Base-by-base conservation (phyloP, 352 stramenopile species). In the Aphanomyces astaci region DNA sequence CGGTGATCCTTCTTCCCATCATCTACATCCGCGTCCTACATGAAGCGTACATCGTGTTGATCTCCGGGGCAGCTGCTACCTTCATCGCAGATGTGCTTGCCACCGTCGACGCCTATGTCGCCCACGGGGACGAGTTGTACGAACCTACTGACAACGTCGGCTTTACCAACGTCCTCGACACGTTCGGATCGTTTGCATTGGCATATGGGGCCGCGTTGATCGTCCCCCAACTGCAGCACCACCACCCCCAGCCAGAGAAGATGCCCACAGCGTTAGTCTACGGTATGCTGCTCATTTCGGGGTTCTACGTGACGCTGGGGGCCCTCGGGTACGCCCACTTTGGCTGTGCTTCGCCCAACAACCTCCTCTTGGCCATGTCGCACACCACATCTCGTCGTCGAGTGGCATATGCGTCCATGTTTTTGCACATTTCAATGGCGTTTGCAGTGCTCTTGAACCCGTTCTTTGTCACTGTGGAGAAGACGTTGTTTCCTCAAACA, bases 151-250 rank as follows among this genome's bases (percentile, higher is more conserved):
- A 87, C 72, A 85, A 77, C 1, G 72, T 87, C 27, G 53, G 78
- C 56, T 60, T 65, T 10, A 46, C 81, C 46, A 24, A 84, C 60
- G 76, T 74, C 0, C 66, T 88, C 22, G 73, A 84, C 30, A 87
- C 79, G 4, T 90, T 90, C 36, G 78, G 79, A 9, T 84, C 77
- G 5, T 88, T 89, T 62, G 84, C 88, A 71, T 87, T 90, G 43
- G 80, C 78, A 11, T 78, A 79, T 24, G 80, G 79, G 57, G 86
- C 82, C 4, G 80, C 78, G 2, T 85, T 87, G 64, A 80, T 89
- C 52, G 83, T 88, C 27, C 78, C 80, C n/a, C 77, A 80, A 10
- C 87, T 88, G 22, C 82, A 89, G 70, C 74, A 79, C 0, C 80
- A 89, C 51, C 82, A 89, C 62, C 73, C 75, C 1, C 75, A 86